phyloP scores from a whole-genome alignment of 495 filamentous ascomycete genomes.

The Amniculicola lignicola region DNA sequence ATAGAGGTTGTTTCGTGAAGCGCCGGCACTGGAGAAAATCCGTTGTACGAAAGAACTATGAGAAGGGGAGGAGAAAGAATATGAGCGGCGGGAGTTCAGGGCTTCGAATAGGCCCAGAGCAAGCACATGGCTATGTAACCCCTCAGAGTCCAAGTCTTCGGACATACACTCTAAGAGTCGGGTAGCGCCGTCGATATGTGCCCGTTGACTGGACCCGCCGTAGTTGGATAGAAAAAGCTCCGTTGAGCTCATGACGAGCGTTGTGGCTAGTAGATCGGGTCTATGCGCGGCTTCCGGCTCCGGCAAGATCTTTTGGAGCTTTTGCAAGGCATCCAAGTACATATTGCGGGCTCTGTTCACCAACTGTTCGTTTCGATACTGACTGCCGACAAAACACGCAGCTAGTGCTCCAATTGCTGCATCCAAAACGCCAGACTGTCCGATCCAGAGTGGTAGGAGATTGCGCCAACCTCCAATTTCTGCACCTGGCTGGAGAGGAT shows the following conservation, averaged over 20 bases:
- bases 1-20: slow-evolving; percentile 9
- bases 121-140: slow-evolving; percentile 14
- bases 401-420: slow-evolving; percentile 20
- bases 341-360: slow-evolving; percentile 9
- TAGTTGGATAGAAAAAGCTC: slow-evolving; percentile 24
- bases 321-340: slow-evolving; percentile 19
- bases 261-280: slow-evolving; percentile 16
- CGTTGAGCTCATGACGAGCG: slow-evolving; percentile 21
- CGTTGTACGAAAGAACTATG: slow-evolving; percentile 5
- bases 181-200: slow-evolving; percentile 26
- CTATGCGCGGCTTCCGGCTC: slow-evolving; percentile 1
- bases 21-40: slow-evolving; percentile 2
- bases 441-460: slow-evolving; percentile 15
- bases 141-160: slow-evolving; percentile 3
- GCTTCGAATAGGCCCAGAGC: slow-evolving; percentile 10
- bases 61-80: slow-evolving; percentile 8
- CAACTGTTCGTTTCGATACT: slow-evolving; percentile 16
- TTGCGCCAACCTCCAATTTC: slow-evolving; percentile 21
- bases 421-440: slow-evolving; percentile 17
- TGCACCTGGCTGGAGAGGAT: slow-evolving; percentile 3
- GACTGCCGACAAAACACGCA: slow-evolving; percentile 17
- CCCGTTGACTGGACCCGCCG: slow-evolving; percentile 14
- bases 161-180: slow-evolving; percentile 1
- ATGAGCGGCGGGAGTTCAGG: slow-evolving; percentile 2
- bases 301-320: slow-evolving; percentile 11